Evolutionary conservation across 208 protist genomes (phyloP).

Genomic region (Trypanosoma avium): DNA sequence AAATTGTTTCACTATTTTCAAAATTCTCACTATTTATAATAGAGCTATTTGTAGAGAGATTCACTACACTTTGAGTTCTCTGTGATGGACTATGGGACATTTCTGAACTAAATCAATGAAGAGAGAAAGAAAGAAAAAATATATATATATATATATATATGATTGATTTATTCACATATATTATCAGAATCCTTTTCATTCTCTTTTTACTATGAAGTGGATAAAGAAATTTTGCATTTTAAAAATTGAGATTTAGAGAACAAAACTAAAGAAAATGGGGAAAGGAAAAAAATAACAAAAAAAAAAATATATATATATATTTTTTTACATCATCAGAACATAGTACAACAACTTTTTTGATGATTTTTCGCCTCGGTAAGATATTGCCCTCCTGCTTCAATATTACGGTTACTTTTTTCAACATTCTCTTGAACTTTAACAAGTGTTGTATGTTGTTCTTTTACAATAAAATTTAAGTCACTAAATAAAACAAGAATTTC

Average conservation of each 20-base stretch:
- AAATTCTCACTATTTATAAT: too few relatives aligned
- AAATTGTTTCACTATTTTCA: too few relatives aligned
- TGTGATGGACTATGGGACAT: too few relatives aligned
- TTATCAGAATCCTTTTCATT: conserved; percentile 12
- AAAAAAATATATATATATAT: neutral
- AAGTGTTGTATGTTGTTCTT: conserved; percentile 15
- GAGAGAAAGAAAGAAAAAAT: neutral
- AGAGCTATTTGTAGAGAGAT: too few relatives aligned
- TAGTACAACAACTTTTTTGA: conserved; percentile 10
- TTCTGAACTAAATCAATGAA: conserved; percentile 2
- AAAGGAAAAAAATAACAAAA: neutral
- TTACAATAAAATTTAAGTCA: conserved; percentile 20
- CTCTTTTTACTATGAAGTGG: too few relatives aligned
- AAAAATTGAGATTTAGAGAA: too few relatives aligned
- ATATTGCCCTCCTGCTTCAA: conserved; percentile 20
- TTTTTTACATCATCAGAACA: conserved; percentile 1
- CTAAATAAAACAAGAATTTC: conserved; percentile 21
- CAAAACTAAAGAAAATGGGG: too few relatives aligned
- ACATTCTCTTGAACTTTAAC: conserved; percentile 21
- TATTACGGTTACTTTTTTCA: conserved; percentile 43
- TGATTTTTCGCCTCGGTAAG: conserved; percentile 20
- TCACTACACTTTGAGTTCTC: too few relatives aligned
- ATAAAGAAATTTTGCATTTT: too few relatives aligned
- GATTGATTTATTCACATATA: neutral
- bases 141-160: neutral